Evolutionary conservation across 768 basidiomycete genomes (phyloP).

Genomic region (Harrya chromipes): DNA sequence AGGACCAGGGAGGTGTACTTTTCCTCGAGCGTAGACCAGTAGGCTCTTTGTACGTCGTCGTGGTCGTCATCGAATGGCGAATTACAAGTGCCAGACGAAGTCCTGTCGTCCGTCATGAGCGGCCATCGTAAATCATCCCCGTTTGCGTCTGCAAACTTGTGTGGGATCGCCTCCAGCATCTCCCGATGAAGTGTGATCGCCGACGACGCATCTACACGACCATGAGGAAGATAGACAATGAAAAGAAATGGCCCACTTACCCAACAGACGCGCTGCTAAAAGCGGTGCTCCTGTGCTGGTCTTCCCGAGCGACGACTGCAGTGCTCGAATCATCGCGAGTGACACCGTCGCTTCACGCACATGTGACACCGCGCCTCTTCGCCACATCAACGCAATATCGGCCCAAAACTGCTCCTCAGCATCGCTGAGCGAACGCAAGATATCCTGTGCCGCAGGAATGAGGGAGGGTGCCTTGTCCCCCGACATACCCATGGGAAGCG

Average conservation of each 20-base stretch:
- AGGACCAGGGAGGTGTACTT: conserved; percentile 42
- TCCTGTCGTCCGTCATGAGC: conserved; percentile 43
- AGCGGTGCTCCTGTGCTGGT: conserved; percentile 45
- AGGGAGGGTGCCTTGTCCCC: conserved; percentile 37
- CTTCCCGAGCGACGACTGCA: conserved; percentile 80
- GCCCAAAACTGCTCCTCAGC: conserved; percentile 73
- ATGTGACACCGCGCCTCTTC: conserved; percentile 62
- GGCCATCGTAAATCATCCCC: conserved; percentile 80
- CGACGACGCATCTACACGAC: conserved; percentile 59
- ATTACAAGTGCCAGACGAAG: conserved; percentile 28
- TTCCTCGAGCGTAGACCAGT: conserved; percentile 59
- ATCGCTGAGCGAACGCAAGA: conserved; percentile 55
- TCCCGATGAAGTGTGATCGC: conserved; percentile 83
- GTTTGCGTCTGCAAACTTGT: conserved; percentile 54
- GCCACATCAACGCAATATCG: conserved; percentile 52
- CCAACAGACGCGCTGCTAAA: conserved; percentile 61
- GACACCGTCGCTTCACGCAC: conserved; percentile 75
- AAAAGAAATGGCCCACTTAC: conserved; percentile 32
- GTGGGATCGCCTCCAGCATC: conserved; percentile 74
- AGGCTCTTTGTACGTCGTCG: conserved; percentile 39
- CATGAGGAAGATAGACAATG: not conserved
- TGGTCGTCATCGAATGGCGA: conserved; percentile 34
- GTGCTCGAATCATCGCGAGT: conserved; percentile 64
- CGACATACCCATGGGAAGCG: conserved; percentile 77
- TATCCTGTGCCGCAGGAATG: conserved; percentile 52